Evolutionary conservation across 1,284 basidiomycete genomes (phyloP).

Genomic region (Melampsora larici-populina): DNA sequence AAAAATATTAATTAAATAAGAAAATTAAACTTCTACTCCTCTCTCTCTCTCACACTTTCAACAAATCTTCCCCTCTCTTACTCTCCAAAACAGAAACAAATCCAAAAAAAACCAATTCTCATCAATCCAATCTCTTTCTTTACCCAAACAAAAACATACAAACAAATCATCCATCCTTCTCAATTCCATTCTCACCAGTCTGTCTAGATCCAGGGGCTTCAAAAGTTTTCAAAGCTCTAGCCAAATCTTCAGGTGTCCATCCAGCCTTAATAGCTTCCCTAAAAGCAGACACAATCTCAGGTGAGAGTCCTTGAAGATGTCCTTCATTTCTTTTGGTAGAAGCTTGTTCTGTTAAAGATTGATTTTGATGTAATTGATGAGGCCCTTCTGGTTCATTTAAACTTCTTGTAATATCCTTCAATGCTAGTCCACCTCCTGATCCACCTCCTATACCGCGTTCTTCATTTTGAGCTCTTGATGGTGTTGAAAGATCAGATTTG

Average conservation of each 20-base stretch:
- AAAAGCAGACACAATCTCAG: background rate
- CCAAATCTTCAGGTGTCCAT: constrained; percentile 5
- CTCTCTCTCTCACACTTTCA: no score
- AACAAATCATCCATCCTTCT: no score
- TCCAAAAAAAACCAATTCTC: no score
- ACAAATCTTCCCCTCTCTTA: no score
- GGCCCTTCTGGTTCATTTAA: background rate
- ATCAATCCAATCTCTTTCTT: no score
- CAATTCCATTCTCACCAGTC: no score
- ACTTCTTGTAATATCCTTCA: background rate
- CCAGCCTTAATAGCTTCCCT: constrained; percentile 1
- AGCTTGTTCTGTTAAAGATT: background rate
- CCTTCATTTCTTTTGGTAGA: background rate
- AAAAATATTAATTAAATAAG: no score
- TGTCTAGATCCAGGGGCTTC: background rate
- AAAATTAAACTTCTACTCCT: no score
- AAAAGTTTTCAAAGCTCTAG: background rate
- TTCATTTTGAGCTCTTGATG: background rate
- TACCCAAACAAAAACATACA: no score
- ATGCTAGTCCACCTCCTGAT: background rate
- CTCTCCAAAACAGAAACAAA: no score
- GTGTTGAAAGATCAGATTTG: background rate
- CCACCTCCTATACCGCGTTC: background rate
- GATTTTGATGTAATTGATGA: background rate
- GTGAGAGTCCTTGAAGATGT: background rate